Evolutionary conservation across 2,329 filamentous ascomycete genomes (phyloP).

Genomic region (Fusarium decemcellulare): DNA sequence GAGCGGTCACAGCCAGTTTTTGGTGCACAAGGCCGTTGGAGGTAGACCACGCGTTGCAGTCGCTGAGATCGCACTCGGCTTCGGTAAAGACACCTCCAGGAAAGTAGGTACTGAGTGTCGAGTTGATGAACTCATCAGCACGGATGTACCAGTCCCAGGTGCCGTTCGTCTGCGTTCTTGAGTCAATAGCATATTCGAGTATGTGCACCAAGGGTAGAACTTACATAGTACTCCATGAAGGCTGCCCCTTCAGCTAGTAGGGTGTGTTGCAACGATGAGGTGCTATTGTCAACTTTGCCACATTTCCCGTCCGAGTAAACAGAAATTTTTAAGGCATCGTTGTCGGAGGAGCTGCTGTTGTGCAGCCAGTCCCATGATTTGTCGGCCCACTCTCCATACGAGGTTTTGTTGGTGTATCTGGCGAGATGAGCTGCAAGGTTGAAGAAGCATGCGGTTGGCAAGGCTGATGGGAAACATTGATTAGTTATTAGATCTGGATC

Average conservation of each 20-base stretch:
- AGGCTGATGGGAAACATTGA: conserved; percentile 52
- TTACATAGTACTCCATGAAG: conserved; percentile 77
- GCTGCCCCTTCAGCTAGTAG: conserved; percentile 71
- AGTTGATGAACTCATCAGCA: conserved; percentile 67
- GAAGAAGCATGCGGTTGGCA: conserved; percentile 74
- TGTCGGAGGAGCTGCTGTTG: conserved; percentile 69
- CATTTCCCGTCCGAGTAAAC: conserved; percentile 64
- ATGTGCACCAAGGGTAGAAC: conserved; percentile 27
- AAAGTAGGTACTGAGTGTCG: conserved; percentile 65
- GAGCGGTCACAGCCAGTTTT: conserved; percentile 72
- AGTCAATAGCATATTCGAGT: not conserved
- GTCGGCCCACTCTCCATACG: conserved; percentile 73
- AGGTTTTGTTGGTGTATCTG: conserved; percentile 75
- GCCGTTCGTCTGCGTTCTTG: conserved; percentile 29
- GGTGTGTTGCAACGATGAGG: conserved; percentile 60
- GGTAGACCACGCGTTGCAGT: conserved; percentile 78
- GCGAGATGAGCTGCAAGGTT: conserved; percentile 78
- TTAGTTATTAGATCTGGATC: not conserved
- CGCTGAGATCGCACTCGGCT: conserved; percentile 67
- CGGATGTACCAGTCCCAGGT: conserved; percentile 65
- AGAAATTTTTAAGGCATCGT: conserved; percentile 48
- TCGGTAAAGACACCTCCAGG: conserved; percentile 72
- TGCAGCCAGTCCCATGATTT: conserved; percentile 74
- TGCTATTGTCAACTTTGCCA: conserved; percentile 60
- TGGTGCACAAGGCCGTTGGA: conserved; percentile 80